Evolutionary conservation across 2,329 filamentous ascomycete genomes (phyloP).

Genomic region (Parafenestella ontariensis): DNA sequence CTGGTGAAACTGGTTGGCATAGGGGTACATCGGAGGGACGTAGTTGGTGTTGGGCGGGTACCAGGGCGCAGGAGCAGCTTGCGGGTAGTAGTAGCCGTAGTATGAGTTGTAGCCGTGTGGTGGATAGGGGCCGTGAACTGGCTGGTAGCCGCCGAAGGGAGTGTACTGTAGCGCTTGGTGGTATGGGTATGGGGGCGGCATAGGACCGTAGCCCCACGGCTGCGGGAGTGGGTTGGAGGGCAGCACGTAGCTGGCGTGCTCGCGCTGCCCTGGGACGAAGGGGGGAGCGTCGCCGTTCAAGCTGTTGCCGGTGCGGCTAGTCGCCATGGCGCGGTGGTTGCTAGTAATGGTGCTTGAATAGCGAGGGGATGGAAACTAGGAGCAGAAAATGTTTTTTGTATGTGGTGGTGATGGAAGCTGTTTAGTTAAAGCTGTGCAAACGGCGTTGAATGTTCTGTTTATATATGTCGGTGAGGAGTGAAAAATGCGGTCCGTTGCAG

Average conservation of each 20-base stretch:
- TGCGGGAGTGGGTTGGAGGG: background rate
- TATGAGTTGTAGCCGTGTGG: background rate
- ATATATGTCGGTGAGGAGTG: background rate
- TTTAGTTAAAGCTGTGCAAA: background rate
- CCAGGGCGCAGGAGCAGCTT: background rate
- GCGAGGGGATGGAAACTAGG: background rate
- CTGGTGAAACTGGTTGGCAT: background rate
- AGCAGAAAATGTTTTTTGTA: background rate
- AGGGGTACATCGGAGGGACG: background rate
- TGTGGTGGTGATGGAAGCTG: background rate
- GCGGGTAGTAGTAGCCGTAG: background rate
- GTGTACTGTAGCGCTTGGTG: background rate
- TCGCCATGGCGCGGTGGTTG: background rate
- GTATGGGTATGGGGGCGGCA: background rate
- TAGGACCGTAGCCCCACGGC: background rate
- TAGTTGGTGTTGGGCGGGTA: background rate
- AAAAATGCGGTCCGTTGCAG: background rate
- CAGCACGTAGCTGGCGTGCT: background rate
- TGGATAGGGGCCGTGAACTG: background rate
- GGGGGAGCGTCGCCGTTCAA: constrained; percentile 1
- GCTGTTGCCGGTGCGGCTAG: background rate
- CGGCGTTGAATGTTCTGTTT: background rate
- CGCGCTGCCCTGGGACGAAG: constrained; percentile 3
- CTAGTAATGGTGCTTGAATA: background rate
- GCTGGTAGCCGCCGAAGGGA: background rate